Conservation (phyloP, 805 yeast genomes). For the Phaffomyces antillensis region DNA sequence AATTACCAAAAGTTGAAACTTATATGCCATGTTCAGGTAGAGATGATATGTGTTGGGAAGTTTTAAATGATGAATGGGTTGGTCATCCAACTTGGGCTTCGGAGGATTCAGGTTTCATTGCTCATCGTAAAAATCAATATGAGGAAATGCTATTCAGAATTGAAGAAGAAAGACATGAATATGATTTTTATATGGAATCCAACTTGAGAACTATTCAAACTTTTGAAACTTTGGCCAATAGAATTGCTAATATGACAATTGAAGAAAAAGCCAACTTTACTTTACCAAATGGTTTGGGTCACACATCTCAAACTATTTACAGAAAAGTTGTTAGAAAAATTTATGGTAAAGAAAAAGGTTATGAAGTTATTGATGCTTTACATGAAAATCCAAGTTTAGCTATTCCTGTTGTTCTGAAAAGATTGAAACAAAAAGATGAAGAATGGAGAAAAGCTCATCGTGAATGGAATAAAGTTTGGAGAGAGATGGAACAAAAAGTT, state of each 20-base stretch:
- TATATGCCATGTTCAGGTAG: conserved; percentile 97
- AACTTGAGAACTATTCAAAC: conserved; percentile 93
- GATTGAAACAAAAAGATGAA: conserved; percentile 95
- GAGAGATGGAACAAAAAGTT: conserved; percentile 94
- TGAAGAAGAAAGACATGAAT: conserved; percentile 97
- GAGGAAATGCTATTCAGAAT: conserved; percentile 92
- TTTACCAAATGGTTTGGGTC: conserved; percentile 90
- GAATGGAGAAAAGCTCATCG: conserved; percentile 98
- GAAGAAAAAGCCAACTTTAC: conserved; percentile 84
- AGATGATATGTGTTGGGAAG: conserved; percentile 99
- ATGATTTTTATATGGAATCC: conserved; percentile 92
- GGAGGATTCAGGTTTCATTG: conserved; percentile 96
- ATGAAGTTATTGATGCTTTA: conserved; percentile 91
- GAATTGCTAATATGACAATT: conserved; percentile 86
- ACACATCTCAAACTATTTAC: conserved; percentile 83
- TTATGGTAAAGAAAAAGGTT: conserved; percentile 91
- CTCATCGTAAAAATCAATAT: conserved; percentile 97
- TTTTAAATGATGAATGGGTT: conserved; percentile 97
- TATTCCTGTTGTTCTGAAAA: conserved; percentile 84
- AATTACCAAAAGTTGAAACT: conserved; percentile 88
- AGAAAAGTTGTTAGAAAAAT: conserved; percentile 89
- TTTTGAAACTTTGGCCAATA: conserved; percentile 87
- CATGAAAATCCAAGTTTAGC: conserved; percentile 95
- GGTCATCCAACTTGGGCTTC: conserved; percentile 99
- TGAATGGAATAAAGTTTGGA: conserved; percentile 99